Percentiles rank a stretch among this genome's conserved stretches.
These are phyloP conservation scores for Metarhizium brunneum DNA, from an alignment of 2,329 filamentous ascomycete genomes.

Conservation along the genomic window DNA sequence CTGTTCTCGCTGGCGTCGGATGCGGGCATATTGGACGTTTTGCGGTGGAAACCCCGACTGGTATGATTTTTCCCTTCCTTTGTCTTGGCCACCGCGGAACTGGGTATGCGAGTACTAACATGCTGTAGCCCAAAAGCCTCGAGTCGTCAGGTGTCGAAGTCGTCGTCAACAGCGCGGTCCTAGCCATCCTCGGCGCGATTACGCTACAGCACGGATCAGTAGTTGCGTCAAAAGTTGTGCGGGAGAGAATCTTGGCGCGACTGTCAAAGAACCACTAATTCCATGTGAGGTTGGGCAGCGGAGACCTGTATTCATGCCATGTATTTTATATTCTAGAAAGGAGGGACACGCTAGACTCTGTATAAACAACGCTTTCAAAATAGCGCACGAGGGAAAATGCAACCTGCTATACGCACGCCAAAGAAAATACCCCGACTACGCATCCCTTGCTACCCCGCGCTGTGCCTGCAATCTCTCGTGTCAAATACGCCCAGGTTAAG, in stretches of 20 bases:
- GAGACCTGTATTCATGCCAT: constrained; percentile 8
- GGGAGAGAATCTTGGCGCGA: constrained; percentile 59
- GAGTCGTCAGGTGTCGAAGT: constrained; percentile 62
- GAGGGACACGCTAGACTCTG: constrained; percentile 4
- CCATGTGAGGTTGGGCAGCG: background rate
- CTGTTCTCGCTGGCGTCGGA: constrained; percentile 58
- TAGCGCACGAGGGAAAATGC: background rate
- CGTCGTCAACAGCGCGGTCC: constrained; percentile 68
- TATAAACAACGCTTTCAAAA: constrained; percentile 7
- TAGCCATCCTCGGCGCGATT: constrained; percentile 80
- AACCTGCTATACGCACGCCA: background rate
- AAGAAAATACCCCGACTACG: background rate
- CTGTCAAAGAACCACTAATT: constrained; percentile 11
- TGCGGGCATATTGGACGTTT: constrained; percentile 63
- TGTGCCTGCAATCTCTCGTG: background rate
- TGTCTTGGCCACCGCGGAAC: background rate
- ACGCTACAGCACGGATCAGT: constrained; percentile 80
- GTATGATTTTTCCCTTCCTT: constrained; percentile 37
- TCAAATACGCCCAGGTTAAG: background rate
- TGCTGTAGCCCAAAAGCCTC: constrained; percentile 51
- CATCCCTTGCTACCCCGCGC: background rate
- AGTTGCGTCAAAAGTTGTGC: constrained; percentile 63
- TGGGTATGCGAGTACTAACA: constrained; percentile 2
- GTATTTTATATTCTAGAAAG: constrained; percentile 13
- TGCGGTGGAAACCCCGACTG: constrained; percentile 82